A percentile compares a stretch with the other conserved stretches of the same genome.
These are phyloP conservation scores for Pseudonitzschia multiseries DNA, from an alignment of 108 stramenopile species.

Conservation along the genomic window DNA sequence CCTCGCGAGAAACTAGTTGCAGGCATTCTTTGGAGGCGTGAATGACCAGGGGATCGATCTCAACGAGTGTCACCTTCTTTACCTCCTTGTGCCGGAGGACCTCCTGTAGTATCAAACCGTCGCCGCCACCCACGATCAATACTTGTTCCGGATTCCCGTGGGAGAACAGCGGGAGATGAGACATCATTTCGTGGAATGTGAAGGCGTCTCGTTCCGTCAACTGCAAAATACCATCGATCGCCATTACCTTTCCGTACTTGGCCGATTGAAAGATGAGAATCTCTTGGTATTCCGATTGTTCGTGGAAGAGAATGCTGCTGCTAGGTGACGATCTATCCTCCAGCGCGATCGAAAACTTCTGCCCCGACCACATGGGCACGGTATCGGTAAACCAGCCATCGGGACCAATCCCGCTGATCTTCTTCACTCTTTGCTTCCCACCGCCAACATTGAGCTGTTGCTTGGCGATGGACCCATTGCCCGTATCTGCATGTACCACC, in stretches of 20 bases:
- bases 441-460: not conserved
- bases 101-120: constrained; percentile 84
- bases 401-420: constrained; percentile 17
- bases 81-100: constrained; percentile 65
- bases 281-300: constrained; percentile 67
- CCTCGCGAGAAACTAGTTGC: constrained; percentile 17
- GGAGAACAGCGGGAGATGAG: constrained; percentile 76
- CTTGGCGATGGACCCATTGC: constrained; percentile 2
- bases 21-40: constrained; percentile 60
- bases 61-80: constrained; percentile 64
- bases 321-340: constrained; percentile 24
- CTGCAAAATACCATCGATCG: constrained; percentile 62
- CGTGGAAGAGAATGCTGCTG: constrained; percentile 37
- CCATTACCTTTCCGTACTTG: constrained; percentile 83
- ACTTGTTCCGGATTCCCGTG: constrained; percentile 59
- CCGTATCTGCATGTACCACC: not conserved
- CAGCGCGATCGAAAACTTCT: constrained; percentile 53
- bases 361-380: constrained; percentile 84
- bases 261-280: constrained; percentile 83
- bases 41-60: constrained; percentile 71
- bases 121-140: constrained; percentile 86
- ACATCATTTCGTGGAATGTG: constrained; percentile 87
- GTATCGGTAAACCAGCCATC: constrained; percentile 89
- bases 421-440: not conserved
- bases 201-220: constrained; percentile 83